phyloP scores from a whole-genome alignment of 2,329 filamentous ascomycete species.

The Pochonia chlamydosporia region DNA sequence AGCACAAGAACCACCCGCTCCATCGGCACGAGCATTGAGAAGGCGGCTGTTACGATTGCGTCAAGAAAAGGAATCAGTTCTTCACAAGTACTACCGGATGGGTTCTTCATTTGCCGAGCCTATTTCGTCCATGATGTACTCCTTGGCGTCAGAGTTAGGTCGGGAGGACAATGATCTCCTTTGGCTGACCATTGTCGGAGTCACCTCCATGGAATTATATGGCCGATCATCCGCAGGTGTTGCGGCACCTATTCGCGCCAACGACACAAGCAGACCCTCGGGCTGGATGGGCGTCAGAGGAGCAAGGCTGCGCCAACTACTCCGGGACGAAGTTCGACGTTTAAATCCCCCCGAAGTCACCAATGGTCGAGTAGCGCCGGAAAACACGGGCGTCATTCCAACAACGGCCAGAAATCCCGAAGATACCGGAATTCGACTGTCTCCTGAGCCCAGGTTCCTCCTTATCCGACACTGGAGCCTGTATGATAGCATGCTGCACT shows the following conservation, averaged over 20 bases:
- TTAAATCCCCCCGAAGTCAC: constrained; percentile 73
- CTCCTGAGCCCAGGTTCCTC: constrained; percentile 88
- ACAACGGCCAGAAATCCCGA: constrained; percentile 84
- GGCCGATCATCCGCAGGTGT: constrained; percentile 79
- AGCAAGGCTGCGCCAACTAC: constrained; percentile 74
- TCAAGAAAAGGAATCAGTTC: constrained; percentile 66
- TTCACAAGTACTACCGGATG: constrained; percentile 78
- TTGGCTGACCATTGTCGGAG: constrained; percentile 91
- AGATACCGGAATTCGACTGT: constrained; percentile 86
- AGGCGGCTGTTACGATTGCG: constrained; percentile 69
- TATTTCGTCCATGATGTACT: constrained; percentile 90
- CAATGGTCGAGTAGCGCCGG: constrained; percentile 56
- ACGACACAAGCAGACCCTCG: constrained; percentile 49
- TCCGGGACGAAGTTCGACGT: constrained; percentile 90
- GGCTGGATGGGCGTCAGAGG: constrained; percentile 81
- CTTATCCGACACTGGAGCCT: constrained; percentile 94
- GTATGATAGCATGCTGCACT: constrained; percentile 98
- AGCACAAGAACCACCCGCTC: constrained; percentile 52
- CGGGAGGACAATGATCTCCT: constrained; percentile 94
- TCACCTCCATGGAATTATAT: constrained; percentile 89
- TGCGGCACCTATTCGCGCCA: constrained; percentile 52
- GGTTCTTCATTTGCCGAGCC: constrained; percentile 93
- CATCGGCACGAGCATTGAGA: constrained; percentile 67
- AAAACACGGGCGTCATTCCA: constrained; percentile 76
- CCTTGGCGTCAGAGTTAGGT: constrained; percentile 87